Evolutionary conservation across 2,329 filamentous ascomycete genomes (phyloP), one percentile per base, ranked within the genome.

Genomic region (Sporothrix schenckii): DNA sequence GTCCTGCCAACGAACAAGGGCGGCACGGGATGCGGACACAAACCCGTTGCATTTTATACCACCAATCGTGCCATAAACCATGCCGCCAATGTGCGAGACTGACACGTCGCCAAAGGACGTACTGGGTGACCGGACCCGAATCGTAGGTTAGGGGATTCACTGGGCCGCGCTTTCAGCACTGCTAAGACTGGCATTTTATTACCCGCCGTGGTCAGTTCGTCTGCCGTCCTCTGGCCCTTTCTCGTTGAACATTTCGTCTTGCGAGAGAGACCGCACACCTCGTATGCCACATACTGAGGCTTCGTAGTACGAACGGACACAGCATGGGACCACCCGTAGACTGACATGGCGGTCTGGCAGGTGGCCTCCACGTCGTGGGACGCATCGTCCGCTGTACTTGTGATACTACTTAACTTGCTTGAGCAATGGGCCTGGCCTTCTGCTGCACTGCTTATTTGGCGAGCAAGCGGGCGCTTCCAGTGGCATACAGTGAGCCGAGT

Each of bases 331-430:
- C 58, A 63, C 21, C 13, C 39, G 41, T 27, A 9, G 39, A 61
- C 21, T 63, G n/a, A 39, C 58, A 63, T 27, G 11, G 58, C 13
- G 58, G 58, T 47, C 34, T 63, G 58, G 58, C 58, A 47, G 58
- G 58, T 63, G 39, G 58, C 58, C 19, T 19, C 27, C 24, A 63
- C 39, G 21, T 24, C 58, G 39, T 27, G 58, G 16, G 39, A 27
- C 27, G 58, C 39, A 27, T 19, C 39, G 13, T 16, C 21, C n/a
- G 21, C 58, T 63, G 58, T 47, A 4, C 39, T 47, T 63, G 39
- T 44, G 16, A 39, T 47, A 27, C 58, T 24, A n/a, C 34, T 21
- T 47, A 50, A 14, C 10, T 44, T 44, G 41, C 4, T 10, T n/a
- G 6, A 60, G n/a, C 13, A 60, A 41, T 56, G 11, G 50, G n/a